phyloP scores from a whole-genome alignment of 345 rosid species.

The Aquilaria sinensis region DNA sequence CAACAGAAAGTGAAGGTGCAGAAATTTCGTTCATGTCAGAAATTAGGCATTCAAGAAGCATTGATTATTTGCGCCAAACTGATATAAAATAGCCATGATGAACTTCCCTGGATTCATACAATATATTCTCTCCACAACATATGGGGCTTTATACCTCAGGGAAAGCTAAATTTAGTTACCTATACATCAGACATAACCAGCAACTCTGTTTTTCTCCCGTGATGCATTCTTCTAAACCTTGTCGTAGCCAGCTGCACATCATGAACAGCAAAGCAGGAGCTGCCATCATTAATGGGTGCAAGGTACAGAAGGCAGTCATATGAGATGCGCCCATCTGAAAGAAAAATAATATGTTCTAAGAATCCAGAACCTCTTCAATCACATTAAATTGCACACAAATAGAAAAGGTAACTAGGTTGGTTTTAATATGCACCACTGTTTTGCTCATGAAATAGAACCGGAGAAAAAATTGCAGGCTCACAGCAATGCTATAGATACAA shows the following conservation, averaged over 20 bases:
- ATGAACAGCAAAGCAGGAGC: constrained; percentile 1
- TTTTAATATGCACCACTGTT: background rate
- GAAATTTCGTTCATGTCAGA: too few relatives aligned
- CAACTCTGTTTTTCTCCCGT: background rate
- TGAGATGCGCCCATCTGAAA: constrained; percentile 4
- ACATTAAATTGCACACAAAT: background rate
- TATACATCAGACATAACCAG: background rate
- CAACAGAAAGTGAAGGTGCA: too few relatives aligned
- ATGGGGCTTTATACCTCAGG: too few relatives aligned
- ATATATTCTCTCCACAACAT: too few relatives aligned
- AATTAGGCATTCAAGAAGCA: too few relatives aligned
- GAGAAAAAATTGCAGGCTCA: constrained; percentile 10
- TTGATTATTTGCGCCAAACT: too few relatives aligned
- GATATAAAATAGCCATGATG: too few relatives aligned
- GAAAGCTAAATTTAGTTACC: too few relatives aligned
- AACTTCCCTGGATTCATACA: too few relatives aligned
- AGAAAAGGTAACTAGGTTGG: background rate
- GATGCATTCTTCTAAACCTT: background rate
- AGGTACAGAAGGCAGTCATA: background rate
- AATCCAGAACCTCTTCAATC: background rate
- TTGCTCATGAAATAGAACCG: background rate
- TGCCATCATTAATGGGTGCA: background rate
- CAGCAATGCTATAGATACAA: constrained; percentile 3
- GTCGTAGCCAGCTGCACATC: background rate
- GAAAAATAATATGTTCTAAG: background rate